phyloP scores from a whole-genome alignment of 345 rosid genomes.

The Eucalyptus lansdowneana region DNA sequence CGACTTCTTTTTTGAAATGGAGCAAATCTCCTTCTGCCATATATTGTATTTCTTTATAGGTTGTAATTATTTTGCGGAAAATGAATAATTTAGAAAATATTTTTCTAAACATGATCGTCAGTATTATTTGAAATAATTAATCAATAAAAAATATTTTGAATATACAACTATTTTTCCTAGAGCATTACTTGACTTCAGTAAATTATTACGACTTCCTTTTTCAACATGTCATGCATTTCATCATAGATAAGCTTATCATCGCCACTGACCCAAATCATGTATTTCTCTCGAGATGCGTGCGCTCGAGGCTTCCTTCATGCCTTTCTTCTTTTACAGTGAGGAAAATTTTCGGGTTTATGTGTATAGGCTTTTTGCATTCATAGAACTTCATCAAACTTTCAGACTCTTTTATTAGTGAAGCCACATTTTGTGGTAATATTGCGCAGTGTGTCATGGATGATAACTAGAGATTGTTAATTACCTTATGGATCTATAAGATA shows the following conservation, averaged over 20 bases:
- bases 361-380: background rate
- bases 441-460: background rate
- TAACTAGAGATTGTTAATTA: background rate
- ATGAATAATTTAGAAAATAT: background rate
- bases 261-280: background rate
- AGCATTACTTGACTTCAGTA: background rate
- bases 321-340: background rate
- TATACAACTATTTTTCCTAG: background rate
- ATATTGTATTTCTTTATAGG: background rate
- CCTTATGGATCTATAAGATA: background rate
- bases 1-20: background rate
- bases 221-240: background rate
- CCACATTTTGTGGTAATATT: background rate
- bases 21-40: background rate
- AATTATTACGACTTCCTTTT: background rate
- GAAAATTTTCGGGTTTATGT: background rate
- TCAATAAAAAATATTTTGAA: background rate
- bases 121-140: background rate
- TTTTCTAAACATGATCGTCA: rapidly evolving
- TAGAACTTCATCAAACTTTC: background rate
- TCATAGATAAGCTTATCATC: background rate
- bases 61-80: rapidly evolving
- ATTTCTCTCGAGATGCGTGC: background rate
- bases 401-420: background rate
- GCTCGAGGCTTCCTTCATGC: background rate